phyloP scores from a whole-genome alignment of 2,329 filamentous ascomycete species.

The Teratosphaeria destructans region DNA sequence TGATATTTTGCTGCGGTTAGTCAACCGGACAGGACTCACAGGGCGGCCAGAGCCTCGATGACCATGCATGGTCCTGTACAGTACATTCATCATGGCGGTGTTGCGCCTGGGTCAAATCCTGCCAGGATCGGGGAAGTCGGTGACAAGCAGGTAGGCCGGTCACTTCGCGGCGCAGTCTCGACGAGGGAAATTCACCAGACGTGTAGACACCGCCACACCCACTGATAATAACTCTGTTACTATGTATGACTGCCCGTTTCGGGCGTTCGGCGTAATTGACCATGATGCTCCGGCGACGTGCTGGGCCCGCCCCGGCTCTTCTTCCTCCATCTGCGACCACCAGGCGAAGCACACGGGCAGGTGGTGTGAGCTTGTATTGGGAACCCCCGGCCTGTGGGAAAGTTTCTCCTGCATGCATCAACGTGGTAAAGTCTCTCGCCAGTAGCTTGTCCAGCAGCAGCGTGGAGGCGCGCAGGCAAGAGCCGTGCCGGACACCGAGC shows the following conservation, averaged over 20 bases:
- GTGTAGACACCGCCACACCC: background rate
- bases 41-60: background rate
- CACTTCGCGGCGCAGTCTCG: background rate
- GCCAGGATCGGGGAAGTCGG: background rate
- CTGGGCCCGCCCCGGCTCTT: background rate
- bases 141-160: background rate
- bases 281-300: background rate
- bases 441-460: background rate
- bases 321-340: background rate
- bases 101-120: background rate
- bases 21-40: background rate
- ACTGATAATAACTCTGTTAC: background rate
- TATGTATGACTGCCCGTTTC: background rate
- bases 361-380: background rate
- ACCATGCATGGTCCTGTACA: background rate
- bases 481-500: background rate
- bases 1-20: background rate
- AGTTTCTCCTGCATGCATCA: background rate
- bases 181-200: background rate
- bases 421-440: background rate
- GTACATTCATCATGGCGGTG: background rate
- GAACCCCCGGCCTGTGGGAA: background rate
- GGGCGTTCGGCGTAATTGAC: background rate
- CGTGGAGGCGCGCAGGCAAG: background rate
- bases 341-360: background rate